Evolutionary conservation across 2,329 filamentous ascomycete genomes (phyloP).

Genomic region (Xylaria sp.): DNA sequence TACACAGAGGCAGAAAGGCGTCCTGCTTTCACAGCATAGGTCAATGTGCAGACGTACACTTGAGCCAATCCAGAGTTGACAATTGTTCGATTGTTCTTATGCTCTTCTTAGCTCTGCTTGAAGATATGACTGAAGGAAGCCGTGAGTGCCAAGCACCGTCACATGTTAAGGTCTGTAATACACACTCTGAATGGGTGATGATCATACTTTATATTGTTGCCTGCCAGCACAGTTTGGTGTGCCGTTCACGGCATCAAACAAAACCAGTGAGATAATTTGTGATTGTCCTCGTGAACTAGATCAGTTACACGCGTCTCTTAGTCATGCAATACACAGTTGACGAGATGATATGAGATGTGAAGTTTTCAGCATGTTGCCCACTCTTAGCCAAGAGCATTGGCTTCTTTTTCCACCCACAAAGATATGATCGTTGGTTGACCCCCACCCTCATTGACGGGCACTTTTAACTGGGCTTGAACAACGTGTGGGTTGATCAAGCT

Average conservation of each 20-base stretch:
- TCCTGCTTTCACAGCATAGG: background rate
- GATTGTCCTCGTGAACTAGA: background rate
- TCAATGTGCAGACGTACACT: background rate
- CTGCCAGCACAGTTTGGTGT: constrained; percentile 13
- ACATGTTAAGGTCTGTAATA: constrained; percentile 23
- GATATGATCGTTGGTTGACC: background rate
- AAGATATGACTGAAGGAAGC: constrained; percentile 1
- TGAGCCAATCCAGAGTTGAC: constrained; percentile 14
- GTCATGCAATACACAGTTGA: background rate
- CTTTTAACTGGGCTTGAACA: background rate
- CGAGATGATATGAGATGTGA: background rate
- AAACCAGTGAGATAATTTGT: background rate
- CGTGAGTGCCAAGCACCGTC: constrained; percentile 24
- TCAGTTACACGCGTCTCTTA: constrained; percentile 1
- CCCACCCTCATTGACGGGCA: background rate
- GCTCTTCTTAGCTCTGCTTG: constrained; percentile 3
- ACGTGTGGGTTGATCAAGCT: too few species aligned
- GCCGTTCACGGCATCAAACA: constrained; percentile 12
- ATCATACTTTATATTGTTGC: constrained; percentile 18
- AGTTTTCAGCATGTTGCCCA: background rate
- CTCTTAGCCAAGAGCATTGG: background rate
- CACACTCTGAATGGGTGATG: background rate
- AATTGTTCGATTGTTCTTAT: constrained; percentile 16
- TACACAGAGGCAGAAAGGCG: background rate
- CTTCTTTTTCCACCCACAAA: background rate